phyloP scores from a whole-genome alignment of 371 early-diverging fungal genomes.

The Mucor sp. region DNA sequence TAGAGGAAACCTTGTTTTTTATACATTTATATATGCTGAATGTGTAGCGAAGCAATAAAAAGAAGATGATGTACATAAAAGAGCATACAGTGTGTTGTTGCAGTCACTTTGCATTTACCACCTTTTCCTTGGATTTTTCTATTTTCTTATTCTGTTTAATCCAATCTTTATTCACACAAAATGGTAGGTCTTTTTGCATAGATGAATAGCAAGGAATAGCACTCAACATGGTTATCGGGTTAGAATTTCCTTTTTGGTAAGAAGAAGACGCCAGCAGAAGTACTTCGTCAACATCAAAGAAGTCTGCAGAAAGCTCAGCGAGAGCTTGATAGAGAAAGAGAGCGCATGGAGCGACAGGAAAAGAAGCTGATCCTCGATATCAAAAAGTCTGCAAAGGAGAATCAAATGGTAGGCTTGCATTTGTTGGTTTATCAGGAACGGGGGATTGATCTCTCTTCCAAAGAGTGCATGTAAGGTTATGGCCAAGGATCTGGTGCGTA shows the following conservation, averaged over 20 bases:
- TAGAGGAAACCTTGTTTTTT: conserved; percentile 29
- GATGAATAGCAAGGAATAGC: neutral
- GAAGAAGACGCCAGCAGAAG: conserved; percentile 83
- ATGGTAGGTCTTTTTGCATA: neutral
- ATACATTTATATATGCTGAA: neutral
- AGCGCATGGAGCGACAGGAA: conserved; percentile 90
- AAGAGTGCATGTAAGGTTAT: conserved; percentile 84
- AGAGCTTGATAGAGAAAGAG: conserved; percentile 89
- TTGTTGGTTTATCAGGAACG: neutral
- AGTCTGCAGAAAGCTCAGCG: conserved; percentile 86
- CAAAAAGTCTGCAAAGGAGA: conserved; percentile 87
- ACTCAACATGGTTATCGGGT: neutral
- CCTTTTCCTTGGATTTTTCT: neutral
- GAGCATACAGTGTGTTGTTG: neutral
- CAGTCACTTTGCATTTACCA: neutral
- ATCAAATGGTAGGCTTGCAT: conserved; percentile 68
- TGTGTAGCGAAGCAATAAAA: neutral
- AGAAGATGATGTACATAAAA: conserved; percentile 3
- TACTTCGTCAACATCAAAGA: conserved; percentile 90
- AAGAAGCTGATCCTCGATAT: conserved; percentile 94
- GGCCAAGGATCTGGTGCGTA: conserved; percentile 97
- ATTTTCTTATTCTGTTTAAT: neutral
- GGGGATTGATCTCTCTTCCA: neutral
- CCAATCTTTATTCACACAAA: neutral
- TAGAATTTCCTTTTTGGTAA: conserved; percentile 72